Evolutionary conservation across 257 asterid genomes (phyloP).

Genomic region (Solanum okadae): DNA sequence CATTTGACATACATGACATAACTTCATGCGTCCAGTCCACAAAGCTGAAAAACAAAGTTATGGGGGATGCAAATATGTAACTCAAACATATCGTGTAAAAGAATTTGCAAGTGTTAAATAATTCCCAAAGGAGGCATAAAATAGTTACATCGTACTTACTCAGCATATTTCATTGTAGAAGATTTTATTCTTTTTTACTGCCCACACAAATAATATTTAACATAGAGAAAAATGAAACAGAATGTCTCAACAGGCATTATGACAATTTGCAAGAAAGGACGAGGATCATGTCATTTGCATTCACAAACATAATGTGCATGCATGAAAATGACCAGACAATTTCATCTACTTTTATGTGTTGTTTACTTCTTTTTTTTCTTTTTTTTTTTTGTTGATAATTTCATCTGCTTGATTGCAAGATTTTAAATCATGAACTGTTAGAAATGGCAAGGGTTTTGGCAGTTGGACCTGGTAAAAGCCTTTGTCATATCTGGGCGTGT

Average conservation of each 20-base stretch:
- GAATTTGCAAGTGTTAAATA: background rate
- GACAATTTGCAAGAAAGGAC: background rate
- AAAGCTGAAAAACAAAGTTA: slow-evolving; percentile 56
- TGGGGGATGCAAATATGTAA: background rate
- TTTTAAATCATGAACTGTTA: background rate
- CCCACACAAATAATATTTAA: background rate
- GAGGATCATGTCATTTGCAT: background rate
- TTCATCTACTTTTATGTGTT: background rate
- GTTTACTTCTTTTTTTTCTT: background rate
- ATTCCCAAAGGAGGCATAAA: background rate
- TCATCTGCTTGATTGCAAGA: background rate
- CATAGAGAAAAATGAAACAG: background rate
- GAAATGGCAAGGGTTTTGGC: background rate
- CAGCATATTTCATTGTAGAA: background rate
- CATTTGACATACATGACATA: slow-evolving; percentile 50
- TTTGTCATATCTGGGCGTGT: slow-evolving; percentile 89
- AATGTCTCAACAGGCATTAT: background rate
- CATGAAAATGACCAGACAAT: background rate
- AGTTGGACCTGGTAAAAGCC: slow-evolving; percentile 61
- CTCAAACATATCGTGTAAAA: background rate
- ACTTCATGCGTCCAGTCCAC: slow-evolving; percentile 67
- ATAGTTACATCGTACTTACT: background rate
- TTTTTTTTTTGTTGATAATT: background rate
- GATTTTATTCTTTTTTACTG: background rate
- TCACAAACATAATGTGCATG: background rate